Evolutionary conservation across 2,329 filamentous ascomycete species (phyloP), one percentile per base, ranked within the genome.

Genomic region (Xylaria polymorpha): DNA sequence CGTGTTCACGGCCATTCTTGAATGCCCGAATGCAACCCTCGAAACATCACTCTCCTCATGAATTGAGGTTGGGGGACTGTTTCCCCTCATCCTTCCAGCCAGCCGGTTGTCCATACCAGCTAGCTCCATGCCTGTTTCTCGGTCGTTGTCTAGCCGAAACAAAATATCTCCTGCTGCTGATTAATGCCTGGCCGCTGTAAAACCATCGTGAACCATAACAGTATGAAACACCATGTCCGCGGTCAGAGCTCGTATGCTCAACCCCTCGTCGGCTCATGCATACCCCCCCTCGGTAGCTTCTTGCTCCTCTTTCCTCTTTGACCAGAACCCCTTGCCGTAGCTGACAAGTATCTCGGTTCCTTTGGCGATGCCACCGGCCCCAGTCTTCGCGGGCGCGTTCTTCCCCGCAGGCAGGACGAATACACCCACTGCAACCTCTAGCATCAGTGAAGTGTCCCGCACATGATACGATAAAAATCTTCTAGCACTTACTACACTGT

Each of bases 261-360:
- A 10, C 25, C 50, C 46, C 18, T 22, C 44, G 39, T 55, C 18
- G 32, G 50, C 37, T 66, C 46, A 61, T 37, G 44, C 44, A 14
- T 55, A 59, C 35, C 37, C 18, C 29, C 44, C 53, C 41, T 6
- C 61, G 32, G 60, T 61, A 4, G 65, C 64, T 43, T 69, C 61
- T 37, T 66, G 72, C 71, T 80, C 80, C 66, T 79, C 80, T 73
- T 79, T 84, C 78, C 81, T 83, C 76, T 82, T 83, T 22, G 82
- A 81, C 88, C 89, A 91, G 71, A 92, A 91, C 0, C 90, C 90
- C 77, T 89, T 91, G 6, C 89, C 90, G 74, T 91, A 91, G 72
- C 87, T 90, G 14, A 91, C 87, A 61, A 91, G 76, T 62, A 91
- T 87, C 82, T 91, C 90, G 69, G 89, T 84, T 1, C 89, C 88